Conservation (phyloP, 192 early-diverging fungal species). For the Lobosporangium transversale region DNA sequence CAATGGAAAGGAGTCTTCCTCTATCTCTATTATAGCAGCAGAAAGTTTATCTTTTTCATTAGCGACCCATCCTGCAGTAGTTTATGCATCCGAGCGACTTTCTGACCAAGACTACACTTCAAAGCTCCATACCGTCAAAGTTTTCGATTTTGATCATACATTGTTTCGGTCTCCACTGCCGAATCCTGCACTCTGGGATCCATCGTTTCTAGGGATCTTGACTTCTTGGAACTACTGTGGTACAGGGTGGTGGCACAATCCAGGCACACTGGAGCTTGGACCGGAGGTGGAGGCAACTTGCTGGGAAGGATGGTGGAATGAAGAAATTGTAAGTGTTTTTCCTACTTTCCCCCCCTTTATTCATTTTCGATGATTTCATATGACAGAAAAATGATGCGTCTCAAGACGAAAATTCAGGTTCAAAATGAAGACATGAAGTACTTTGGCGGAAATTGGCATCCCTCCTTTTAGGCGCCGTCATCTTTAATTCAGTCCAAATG, state of each 20-base stretch:
- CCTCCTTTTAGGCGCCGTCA: no score
- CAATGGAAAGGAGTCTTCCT: background rate
- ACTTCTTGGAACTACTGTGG: conserved; percentile 56
- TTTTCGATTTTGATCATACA: conserved; percentile 78
- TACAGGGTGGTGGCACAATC: conserved; percentile 71
- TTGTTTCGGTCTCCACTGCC: conserved; percentile 70
- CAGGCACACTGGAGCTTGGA: conserved; percentile 59
- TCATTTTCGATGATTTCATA: background rate
- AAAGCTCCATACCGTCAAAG: conserved; percentile 32
- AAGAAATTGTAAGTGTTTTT: conserved; percentile 35
- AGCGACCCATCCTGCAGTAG: conserved; percentile 33
- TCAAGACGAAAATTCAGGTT: no score
- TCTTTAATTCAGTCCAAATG: no score
- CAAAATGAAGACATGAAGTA: no score
- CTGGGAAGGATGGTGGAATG: conserved; percentile 54
- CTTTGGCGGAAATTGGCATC: no score
- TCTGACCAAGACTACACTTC: conserved; percentile 3
- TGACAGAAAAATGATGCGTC: no score
- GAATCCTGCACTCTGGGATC: conserved; percentile 69
- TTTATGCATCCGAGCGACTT: conserved; percentile 27
- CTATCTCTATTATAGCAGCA: conserved; percentile 16
- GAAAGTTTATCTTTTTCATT: no score
- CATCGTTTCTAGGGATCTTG: conserved; percentile 60
- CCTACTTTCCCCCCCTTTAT: background rate
- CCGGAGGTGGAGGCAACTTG: conserved; percentile 21